These are phyloP conservation scores for Bipolaris victoriae DNA, from an alignment of 2,329 filamentous ascomycete species.

Conservation along the genomic window DNA sequence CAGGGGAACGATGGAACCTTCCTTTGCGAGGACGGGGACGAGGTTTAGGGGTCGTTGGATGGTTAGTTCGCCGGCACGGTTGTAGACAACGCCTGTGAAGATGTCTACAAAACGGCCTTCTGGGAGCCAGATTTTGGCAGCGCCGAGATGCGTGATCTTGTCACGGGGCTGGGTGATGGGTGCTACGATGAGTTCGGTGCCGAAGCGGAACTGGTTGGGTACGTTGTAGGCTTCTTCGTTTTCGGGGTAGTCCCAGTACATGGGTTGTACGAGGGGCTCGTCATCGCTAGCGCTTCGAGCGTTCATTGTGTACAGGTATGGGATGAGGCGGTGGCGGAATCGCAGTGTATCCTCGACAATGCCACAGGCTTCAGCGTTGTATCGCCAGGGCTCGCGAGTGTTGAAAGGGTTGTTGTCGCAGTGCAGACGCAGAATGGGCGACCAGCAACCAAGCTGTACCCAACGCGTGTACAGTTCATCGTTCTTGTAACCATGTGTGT, in stretches of 20 bases:
- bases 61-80: conserved; percentile 60
- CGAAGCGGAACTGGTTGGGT: conserved; percentile 66
- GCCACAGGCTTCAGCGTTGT: conserved; percentile 53
- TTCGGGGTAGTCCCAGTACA: conserved; percentile 67
- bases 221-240: conserved; percentile 61
- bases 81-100: conserved; percentile 64
- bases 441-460: conserved; percentile 67
- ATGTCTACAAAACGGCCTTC: conserved; percentile 62
- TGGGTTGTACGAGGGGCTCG: conserved; percentile 63
- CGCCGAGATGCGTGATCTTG: conserved; percentile 54
- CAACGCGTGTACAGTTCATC: conserved; percentile 66
- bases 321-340: conserved; percentile 64
- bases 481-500: conserved; percentile 62
- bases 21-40: conserved; percentile 61
- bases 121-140: conserved; percentile 64
- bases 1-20: conserved; percentile 65
- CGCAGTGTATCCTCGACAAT: conserved; percentile 60
- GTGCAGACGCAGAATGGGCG: conserved; percentile 66
- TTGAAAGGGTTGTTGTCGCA: conserved; percentile 64
- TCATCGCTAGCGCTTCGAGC: conserved; percentile 52
- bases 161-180: conserved; percentile 63
- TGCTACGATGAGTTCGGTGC: conserved; percentile 61
- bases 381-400: conserved; percentile 68
- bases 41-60: conserved; percentile 59
- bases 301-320: conserved; percentile 67